Evolutionary conservation across 768 basidiomycete genomes (phyloP), one percentile per base, ranked within the genome.

Genomic region (Termitomyces sp.): DNA sequence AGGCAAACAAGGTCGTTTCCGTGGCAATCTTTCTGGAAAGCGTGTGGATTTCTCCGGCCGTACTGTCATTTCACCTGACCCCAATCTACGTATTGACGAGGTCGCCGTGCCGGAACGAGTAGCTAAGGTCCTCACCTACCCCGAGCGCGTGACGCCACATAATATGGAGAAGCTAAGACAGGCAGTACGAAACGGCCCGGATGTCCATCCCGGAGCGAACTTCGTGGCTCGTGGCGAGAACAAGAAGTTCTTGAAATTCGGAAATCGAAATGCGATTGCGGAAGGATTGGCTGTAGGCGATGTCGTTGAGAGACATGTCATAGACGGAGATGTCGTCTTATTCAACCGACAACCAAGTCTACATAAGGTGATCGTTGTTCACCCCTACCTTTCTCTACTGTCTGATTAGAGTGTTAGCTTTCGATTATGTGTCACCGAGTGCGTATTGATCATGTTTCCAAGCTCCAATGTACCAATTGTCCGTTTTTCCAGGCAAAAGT

Each of bases 401-500:
- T 3, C 61, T 48, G 63, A 51, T 51, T 48, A 55, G 62, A 37
- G 65, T 62, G 40, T n/a, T 62, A 93, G 90, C 81, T 99, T 17
- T 98, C 97, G 5, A 98, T 99, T 72, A 98, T 99, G 94, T 97
- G 95, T 71, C 97, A 99, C 76, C 82, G 95, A 62, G 96, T 92
- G 61, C 66, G 83, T 69, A 42, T 43, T 37, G 34, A 34, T n/a
- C 25, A 5, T 50, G 14, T 32, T 14, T 17, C 4, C n/a, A 29
- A 17, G 32, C 36, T 51, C 17, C 17, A 10, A 54, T 65, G 43
- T 56, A 45, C 55, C 8, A 3, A 59, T 25, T 31, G 11, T 14
- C 42, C 29, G 20, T 20, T 31, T 17, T 40, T 60, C 3, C 50
- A 88, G 87, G 88, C 86, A 47, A 96, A 96, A 82, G 84, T 99